Evolutionary conservation across 768 basidiomycete species (phyloP).

Genomic region (Cystofilobasidium ferigula): DNA sequence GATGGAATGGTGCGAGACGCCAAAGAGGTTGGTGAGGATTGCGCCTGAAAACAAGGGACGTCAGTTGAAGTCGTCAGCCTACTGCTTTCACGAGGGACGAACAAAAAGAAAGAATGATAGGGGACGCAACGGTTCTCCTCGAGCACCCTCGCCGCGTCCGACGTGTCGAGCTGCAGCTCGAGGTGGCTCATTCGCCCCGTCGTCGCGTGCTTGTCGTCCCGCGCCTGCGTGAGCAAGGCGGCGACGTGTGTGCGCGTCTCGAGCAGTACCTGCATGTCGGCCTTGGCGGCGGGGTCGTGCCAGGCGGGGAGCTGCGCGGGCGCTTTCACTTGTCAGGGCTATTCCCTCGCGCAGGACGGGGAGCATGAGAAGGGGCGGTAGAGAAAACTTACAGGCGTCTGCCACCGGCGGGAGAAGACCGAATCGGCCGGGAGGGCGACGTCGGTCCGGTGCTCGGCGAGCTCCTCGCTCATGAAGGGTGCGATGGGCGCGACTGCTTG

Average conservation of each 20-base stretch:
- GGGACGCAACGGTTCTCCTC: slow-evolving; percentile 36
- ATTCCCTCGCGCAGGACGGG: not conserved
- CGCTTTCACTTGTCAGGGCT: slow-evolving; percentile 21
- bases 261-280: slow-evolving; percentile 49
- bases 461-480: slow-evolving; percentile 84
- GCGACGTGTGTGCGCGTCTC: slow-evolving; percentile 53
- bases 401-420: slow-evolving; percentile 64
- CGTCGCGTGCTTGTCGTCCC: slow-evolving; percentile 62
- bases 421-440: slow-evolving; percentile 41
- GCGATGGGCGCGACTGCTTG: slow-evolving; percentile 70
- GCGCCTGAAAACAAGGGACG: slow-evolving; percentile 41
- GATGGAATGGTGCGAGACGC: slow-evolving; percentile 60
- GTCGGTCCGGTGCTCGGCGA: slow-evolving; percentile 43
- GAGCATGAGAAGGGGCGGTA: not conserved
- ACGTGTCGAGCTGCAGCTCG: slow-evolving; percentile 9
- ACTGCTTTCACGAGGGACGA: slow-evolving; percentile 44
- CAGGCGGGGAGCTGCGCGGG: slow-evolving; percentile 52
- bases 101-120: slow-evolving; percentile 3
- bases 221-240: slow-evolving; percentile 61
- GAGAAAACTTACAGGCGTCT: slow-evolving; percentile 48
- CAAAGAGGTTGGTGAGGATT: slow-evolving; percentile 62
- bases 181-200: slow-evolving; percentile 35
- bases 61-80: slow-evolving; percentile 38
- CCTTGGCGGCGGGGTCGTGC: slow-evolving; percentile 52
- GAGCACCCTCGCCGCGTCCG: slow-evolving; percentile 31